phyloP scores from a whole-genome alignment of 225 moss, liverwort and hornwort genomes.

The Pseudoscleropodium purum region DNA sequence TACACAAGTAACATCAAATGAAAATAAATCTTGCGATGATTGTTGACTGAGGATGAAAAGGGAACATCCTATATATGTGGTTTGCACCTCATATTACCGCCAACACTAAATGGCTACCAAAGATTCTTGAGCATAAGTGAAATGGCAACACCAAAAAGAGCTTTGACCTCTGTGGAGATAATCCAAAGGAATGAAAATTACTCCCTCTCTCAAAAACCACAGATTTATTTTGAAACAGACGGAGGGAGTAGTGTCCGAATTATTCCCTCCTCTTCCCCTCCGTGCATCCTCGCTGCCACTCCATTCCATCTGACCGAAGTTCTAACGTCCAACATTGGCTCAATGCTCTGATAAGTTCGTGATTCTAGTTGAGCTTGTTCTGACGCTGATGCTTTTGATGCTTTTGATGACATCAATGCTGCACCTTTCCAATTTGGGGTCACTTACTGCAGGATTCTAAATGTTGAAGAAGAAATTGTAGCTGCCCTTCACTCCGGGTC shows the following conservation, averaged over 20 bases:
- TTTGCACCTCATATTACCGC: not conserved
- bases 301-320: not conserved
- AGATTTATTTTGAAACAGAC: too few species aligned
- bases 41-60: accelerated
- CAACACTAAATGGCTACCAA: too few species aligned
- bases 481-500: too few species aligned
- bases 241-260: too few species aligned
- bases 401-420: not conserved
- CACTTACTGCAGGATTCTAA: too few species aligned
- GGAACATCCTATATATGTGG: too few species aligned
- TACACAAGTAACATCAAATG: too few species aligned
- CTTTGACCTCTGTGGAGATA: not conserved
- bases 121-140: not conserved
- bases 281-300: too few species aligned
- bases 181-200: not conserved
- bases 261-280: not conserved
- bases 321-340: not conserved
- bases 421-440: not conserved
- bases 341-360: not conserved
- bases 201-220: too few species aligned
- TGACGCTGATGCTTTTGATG: too few species aligned
- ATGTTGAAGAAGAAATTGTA: not conserved
- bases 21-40: too few species aligned
- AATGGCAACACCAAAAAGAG: not conserved
- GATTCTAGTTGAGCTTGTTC: not conserved